These are phyloP conservation scores for Leishmania amazonensis DNA, from an alignment of 208 protist genomes.

Conservation along the genomic window DNA sequence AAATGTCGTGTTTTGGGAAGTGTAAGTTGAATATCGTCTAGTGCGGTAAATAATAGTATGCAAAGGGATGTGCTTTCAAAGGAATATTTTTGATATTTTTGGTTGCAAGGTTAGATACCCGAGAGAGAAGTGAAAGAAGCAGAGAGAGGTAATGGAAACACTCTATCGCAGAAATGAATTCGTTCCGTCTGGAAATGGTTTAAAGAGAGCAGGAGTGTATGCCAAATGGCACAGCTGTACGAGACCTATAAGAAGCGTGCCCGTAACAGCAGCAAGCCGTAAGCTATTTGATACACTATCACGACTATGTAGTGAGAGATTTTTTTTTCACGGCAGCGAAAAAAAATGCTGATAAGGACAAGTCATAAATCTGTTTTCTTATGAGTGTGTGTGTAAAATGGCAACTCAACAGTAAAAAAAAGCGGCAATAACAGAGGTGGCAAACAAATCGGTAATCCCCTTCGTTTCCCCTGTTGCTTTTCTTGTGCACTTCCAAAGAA, in stretches of 20 bases:
- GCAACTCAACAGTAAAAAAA: background rate
- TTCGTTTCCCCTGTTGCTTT: background rate
- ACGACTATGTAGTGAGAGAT: background rate
- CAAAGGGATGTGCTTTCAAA: background rate
- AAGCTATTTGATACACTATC: background rate
- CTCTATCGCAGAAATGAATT: background rate
- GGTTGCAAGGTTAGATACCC: background rate
- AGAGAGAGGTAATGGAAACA: background rate
- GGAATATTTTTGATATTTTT: background rate
- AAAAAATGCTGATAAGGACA: background rate
- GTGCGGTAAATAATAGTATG: conserved; percentile 25
- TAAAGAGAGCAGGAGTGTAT: background rate
- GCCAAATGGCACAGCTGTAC: background rate
- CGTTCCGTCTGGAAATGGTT: background rate
- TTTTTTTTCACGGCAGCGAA: background rate
- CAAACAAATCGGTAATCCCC: background rate
- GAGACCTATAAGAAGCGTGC: background rate
- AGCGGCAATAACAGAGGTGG: background rate
- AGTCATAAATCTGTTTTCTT: background rate
- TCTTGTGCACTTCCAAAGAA: background rate
- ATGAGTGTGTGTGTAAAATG: background rate
- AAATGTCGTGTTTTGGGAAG: background rate
- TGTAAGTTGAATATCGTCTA: background rate
- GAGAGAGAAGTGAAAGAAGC: background rate
- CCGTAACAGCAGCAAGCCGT: background rate